Base-by-base conservation (phyloP, 768 basidiomycete genomes). In the Filobasidium floriforme region DNA sequence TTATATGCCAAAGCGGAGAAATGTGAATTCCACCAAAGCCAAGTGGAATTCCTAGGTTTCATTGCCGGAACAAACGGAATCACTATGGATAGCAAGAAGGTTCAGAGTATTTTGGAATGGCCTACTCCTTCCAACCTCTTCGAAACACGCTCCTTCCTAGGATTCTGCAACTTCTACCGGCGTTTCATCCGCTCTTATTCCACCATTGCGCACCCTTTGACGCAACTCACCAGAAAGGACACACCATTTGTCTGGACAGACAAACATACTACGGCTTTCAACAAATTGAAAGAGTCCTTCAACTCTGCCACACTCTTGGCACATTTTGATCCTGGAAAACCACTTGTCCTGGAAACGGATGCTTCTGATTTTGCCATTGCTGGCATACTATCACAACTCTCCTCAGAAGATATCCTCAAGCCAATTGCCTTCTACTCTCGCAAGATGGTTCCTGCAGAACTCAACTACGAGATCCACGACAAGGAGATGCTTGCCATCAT, bases 391-490 rank as follows among this genome's bases (percentile, higher is more conserved):
- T 46, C 43, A 1, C 69, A 55, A 44, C 52, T 69, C 19, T 44
- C 19, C 43, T 19, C 43, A 10, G 43, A 44, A 44, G 61, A 44
- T 19, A 10, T 41, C 7, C 61, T 62, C 19, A 41, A 43, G 41
- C 71, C 71, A 22, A 41, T 72, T 3, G 69, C 63, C 15, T 67
- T 72, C 49, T 52, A 24, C 11, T 69, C 69, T 60, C 26, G 72
- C 24, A 71, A 66, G 37, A 11, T 74, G 22, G 69, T 62, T 14
- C 44, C 68, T 0, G 71, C 80, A 0, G 80, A 85, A 69, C 44
- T 69, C 0, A 85, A 84, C 70, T 84, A 85, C 65, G 75, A 82
- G 11, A 79, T 82, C 26, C 79, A 84, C 64, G 80, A 85, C 66
- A 81, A 82, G 67, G 83, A 85, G 74, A 71, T 84, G 37, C 76